Percentiles rank a stretch among this genome's conserved stretches.
Evolutionary conservation across 768 basidiomycete genomes (phyloP).

Genomic region (Crassisporium funariophilum): DNA sequence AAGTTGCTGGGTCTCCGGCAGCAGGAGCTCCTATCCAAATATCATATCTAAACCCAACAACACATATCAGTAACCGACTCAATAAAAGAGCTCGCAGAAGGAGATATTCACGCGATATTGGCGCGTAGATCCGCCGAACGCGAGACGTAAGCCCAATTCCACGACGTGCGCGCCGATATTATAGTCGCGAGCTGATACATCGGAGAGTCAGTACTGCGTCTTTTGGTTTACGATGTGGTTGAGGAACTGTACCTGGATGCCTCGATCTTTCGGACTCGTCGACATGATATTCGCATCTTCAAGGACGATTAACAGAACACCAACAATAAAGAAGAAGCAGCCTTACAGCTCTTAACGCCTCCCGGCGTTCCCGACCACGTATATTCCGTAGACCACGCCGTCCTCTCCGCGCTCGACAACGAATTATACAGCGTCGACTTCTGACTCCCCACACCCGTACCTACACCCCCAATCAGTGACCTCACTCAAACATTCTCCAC

Average conservation of each 20-base stretch:
- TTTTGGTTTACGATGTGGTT: neutral
- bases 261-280: constrained; percentile 46
- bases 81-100: too few species aligned
- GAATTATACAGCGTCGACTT: constrained; percentile 48
- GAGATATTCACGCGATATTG: too few species aligned
- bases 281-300: constrained; percentile 54
- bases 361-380: constrained; percentile 53
- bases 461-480: too few species aligned
- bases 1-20: constrained; percentile 46
- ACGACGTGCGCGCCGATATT: constrained; percentile 47
- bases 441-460: constrained; percentile 52
- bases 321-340: neutral
- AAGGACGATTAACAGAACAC: too few species aligned
- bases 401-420: constrained; percentile 37
- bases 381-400: constrained; percentile 57
- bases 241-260: constrained; percentile 40
- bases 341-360: constrained; percentile 58
- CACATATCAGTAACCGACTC: too few species aligned
- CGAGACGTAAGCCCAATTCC: constrained; percentile 52
- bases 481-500: too few species aligned
- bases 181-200: constrained; percentile 39
- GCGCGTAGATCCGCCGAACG: constrained; percentile 50
- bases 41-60: too few species aligned
- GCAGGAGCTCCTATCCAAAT: constrained; percentile 52
- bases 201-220: too few species aligned